Conservation (phyloP, 768 basidiomycete species). For the Leccinum boreale region DNA sequence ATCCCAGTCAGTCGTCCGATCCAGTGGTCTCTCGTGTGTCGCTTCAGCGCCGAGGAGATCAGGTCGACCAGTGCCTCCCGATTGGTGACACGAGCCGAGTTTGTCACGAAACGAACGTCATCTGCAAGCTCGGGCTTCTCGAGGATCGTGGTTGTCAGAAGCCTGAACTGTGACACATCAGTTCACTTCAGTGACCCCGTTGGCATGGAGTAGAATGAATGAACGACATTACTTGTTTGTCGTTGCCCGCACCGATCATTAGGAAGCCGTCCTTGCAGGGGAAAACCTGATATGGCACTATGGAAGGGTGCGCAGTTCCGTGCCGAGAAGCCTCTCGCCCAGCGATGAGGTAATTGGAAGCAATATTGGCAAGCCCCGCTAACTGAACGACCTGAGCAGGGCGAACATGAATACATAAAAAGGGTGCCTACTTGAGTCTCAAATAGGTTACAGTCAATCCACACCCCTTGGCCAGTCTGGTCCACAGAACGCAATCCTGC, state of each 20-base stretch:
- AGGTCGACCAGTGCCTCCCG: slow-evolving; percentile 64
- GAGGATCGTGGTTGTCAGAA: slow-evolving; percentile 63
- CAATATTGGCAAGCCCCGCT: slow-evolving; percentile 88
- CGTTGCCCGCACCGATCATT: slow-evolving; percentile 93
- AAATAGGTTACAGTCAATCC: slow-evolving; percentile 92
- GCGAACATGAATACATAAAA: background rate
- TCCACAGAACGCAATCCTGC: slow-evolving; percentile 81
- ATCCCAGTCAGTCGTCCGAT: slow-evolving; percentile 68
- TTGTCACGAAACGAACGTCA: slow-evolving; percentile 68
- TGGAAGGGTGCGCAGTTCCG: slow-evolving; percentile 92
- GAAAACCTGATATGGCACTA: slow-evolving; percentile 92
- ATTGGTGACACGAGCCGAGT: slow-evolving; percentile 73
- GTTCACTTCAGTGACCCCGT: slow-evolving; percentile 12
- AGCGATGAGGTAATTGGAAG: slow-evolving; percentile 88
- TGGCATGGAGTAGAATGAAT: background rate
- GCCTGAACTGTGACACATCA: slow-evolving; percentile 53
- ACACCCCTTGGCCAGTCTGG: slow-evolving; percentile 82
- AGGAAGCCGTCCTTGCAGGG: slow-evolving; percentile 83
- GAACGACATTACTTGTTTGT: slow-evolving; percentile 60
- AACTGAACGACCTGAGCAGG: slow-evolving; percentile 45
- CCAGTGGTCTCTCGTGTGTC: slow-evolving; percentile 69
- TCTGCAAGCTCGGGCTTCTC: slow-evolving; percentile 53
- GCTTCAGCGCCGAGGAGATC: slow-evolving; percentile 59
- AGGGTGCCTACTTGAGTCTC: slow-evolving; percentile 71
- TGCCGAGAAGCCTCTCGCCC: slow-evolving; percentile 78